phyloP scores from a whole-genome alignment of 202 grass and related monocot genomes.

The Bolboschoenoplectus hybrid region DNA sequence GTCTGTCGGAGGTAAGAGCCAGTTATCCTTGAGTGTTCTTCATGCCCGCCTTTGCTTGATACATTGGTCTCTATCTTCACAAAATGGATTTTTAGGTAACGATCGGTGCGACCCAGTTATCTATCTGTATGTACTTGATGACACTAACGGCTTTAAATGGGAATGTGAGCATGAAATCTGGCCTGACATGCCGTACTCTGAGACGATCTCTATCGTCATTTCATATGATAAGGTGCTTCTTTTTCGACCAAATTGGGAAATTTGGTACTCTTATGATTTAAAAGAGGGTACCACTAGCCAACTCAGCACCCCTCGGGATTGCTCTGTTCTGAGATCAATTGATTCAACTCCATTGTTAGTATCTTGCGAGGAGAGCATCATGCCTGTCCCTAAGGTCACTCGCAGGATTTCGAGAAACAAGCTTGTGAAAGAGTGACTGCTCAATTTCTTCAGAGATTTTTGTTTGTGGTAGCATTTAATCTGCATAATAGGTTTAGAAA shows the following conservation, averaged over 20 bases:
- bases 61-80: constrained; percentile 29
- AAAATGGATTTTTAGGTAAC: not conserved
- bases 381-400: constrained; percentile 5
- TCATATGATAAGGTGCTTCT: constrained; percentile 25
- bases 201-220: constrained; percentile 4
- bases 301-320: constrained; percentile 17
- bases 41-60: constrained; percentile 15
- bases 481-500: not conserved
- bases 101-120: not conserved
- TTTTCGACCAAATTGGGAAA: constrained; percentile 25
- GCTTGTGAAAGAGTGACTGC: constrained; percentile 18
- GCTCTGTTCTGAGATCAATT: constrained; percentile 21
- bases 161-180: constrained; percentile 31
- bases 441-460: not conserved
- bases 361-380: constrained; percentile 22
- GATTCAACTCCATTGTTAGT: constrained; percentile 28
- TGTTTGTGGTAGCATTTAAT: not conserved
- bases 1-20: constrained; percentile 20
- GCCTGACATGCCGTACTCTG: constrained; percentile 31
- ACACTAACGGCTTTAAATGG: constrained; percentile 21
- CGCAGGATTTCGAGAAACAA: constrained; percentile 24
- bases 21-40: constrained; percentile 30
- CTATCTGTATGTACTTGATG: constrained; percentile 16
- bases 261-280: constrained; percentile 29
- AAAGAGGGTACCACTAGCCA: not conserved